These are phyloP conservation scores for Apophysomyces sp. DNA, from an alignment of 371 early-diverging fungal genomes.

Conservation along the genomic window DNA sequence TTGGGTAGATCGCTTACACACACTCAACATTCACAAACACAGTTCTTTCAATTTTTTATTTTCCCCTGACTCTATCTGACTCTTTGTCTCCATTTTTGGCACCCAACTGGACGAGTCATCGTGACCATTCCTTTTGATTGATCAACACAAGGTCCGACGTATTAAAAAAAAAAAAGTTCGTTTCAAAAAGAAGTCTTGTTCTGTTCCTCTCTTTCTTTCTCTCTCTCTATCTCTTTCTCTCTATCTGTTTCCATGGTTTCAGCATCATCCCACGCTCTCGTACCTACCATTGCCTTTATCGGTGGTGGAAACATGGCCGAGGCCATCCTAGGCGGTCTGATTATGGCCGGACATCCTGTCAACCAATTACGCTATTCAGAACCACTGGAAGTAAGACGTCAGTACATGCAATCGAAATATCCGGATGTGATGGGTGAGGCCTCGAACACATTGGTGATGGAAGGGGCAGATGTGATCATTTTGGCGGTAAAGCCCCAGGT, in stretches of 20 bases:
- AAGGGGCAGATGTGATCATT: constrained; percentile 71
- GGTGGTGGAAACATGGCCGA: constrained; percentile 97
- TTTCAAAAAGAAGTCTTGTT: not conserved
- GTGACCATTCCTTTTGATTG: not conserved
- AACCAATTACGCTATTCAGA: constrained; percentile 78
- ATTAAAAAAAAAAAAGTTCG: not conserved
- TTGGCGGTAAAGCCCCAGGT: constrained; percentile 93
- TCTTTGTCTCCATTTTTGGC: not conserved
- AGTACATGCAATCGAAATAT: constrained; percentile 67
- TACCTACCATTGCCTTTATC: constrained; percentile 65
- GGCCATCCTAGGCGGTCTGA: constrained; percentile 88
- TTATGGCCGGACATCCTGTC: constrained; percentile 69
- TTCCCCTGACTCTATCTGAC: not conserved
- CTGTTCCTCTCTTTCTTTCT: not conserved
- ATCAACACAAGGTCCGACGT: not conserved
- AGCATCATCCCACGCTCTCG: not conserved
- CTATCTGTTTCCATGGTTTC: not conserved
- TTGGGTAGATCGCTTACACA: too few relatives aligned
- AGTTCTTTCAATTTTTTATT: too few relatives aligned
- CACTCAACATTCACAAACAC: too few relatives aligned
- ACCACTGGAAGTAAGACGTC: constrained; percentile 64
- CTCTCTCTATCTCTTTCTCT: constrained; percentile 2
- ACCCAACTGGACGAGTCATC: not conserved
- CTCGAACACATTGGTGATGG: constrained; percentile 33
- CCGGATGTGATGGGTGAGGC: constrained; percentile 41